phyloP scores from a whole-genome alignment of 768 basidiomycete genomes.

The Amanita rimosa region DNA sequence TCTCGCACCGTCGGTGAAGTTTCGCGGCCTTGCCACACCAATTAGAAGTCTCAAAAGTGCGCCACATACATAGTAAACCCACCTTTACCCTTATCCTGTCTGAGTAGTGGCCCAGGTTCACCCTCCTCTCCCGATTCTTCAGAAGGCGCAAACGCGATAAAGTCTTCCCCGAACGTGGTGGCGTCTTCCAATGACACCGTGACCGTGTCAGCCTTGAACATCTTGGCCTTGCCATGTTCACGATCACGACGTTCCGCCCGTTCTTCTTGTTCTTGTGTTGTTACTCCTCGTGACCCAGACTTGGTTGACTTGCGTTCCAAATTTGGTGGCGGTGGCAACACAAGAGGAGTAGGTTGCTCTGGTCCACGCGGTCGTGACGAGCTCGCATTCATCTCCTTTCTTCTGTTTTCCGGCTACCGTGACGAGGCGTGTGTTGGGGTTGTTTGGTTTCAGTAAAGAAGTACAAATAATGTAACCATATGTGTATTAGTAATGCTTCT shows the following conservation, averaged over 20 bases:
- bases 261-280: too few relatives aligned
- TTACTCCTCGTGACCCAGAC: not conserved
- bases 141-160: conserved; percentile 12
- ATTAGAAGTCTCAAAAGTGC: too few relatives aligned
- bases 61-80: not conserved
- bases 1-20: conserved; percentile 17
- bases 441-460: too few relatives aligned
- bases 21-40: not conserved
- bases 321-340: not conserved
- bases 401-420: too few relatives aligned
- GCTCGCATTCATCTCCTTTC: too few relatives aligned
- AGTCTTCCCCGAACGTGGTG: conserved; percentile 3
- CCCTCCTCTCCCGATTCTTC: conserved; percentile 6
- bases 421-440: too few relatives aligned
- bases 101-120: not conserved
- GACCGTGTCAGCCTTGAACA: too few relatives aligned
- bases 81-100: conserved; percentile 2
- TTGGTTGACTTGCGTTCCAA: not conserved
- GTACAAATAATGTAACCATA: too few relatives aligned
- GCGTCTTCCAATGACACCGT: too few relatives aligned
- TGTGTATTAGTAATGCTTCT: too few relatives aligned
- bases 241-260: not conserved
- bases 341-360: not conserved
- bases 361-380: not conserved
- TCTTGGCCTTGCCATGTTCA: too few relatives aligned